phyloP scores from a whole-genome alignment of 2,329 filamentous ascomycete genomes.

The Mollisia scopiformis region DNA sequence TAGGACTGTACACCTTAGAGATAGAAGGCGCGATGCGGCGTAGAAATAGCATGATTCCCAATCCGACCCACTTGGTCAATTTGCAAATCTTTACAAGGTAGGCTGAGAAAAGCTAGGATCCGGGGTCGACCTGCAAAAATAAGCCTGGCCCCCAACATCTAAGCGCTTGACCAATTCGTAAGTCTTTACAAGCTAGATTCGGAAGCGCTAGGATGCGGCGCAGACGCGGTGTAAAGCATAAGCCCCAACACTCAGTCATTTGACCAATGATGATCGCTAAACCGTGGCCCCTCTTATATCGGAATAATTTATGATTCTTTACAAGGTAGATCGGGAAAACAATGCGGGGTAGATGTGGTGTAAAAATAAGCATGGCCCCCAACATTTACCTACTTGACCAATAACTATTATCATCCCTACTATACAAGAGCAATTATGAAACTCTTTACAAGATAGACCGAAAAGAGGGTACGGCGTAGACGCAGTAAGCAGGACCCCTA shows the following conservation, averaged over 20 bases:
- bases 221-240: not conserved
- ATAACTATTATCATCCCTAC: not conserved
- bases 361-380: not conserved
- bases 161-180: not conserved
- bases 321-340: not conserved
- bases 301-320: not conserved
- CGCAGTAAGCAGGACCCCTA: too few relatives aligned
- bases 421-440: not conserved
- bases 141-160: not conserved
- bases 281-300: not conserved
- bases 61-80: not conserved
- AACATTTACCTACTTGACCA: not conserved
- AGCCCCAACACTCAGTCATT: not conserved
- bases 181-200: not conserved
- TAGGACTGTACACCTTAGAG: not conserved
- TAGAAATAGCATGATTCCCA: not conserved
- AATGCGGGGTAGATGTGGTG: not conserved
- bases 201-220: not conserved
- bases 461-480: too few relatives aligned
- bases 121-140: not conserved
- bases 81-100: not conserved
- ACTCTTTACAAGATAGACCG: too few relatives aligned
- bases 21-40: not conserved
- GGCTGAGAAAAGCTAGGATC: not conserved
- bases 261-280: not conserved